phyloP scores from a whole-genome alignment of 768 basidiomycete species.

The Tephrocybe rancida region DNA sequence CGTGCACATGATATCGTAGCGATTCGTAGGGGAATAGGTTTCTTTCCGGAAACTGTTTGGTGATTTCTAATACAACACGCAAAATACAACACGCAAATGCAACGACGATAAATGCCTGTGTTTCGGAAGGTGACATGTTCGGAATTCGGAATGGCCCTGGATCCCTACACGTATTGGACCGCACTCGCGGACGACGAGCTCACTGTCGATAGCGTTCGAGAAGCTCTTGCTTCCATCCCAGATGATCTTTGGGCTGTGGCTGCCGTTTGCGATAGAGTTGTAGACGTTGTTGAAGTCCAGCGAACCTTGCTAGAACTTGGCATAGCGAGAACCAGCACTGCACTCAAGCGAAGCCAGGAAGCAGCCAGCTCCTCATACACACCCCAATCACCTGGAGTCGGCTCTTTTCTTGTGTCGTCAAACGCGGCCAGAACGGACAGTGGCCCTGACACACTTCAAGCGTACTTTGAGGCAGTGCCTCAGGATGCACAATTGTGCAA shows the following conservation, averaged over 20 bases:
- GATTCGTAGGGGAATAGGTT: neutral
- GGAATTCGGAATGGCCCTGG: constrained; percentile 38
- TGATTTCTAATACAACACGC: no score
- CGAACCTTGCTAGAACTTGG: constrained; percentile 63
- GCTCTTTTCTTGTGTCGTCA: neutral
- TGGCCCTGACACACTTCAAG: constrained; percentile 33
- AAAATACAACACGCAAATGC: no score
- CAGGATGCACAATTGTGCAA: constrained; percentile 66
- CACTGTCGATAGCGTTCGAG: constrained; percentile 46
- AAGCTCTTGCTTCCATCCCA: constrained; percentile 49
- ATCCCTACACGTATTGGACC: constrained; percentile 56
- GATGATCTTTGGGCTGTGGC: constrained; percentile 81
- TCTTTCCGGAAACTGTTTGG: neutral
- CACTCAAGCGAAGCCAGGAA: constrained; percentile 49
- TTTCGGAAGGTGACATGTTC: constrained; percentile 19
- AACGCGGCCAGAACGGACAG: constrained; percentile 4
- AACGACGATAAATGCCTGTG: no score
- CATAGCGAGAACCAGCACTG: constrained; percentile 55
- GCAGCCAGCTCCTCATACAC: constrained; percentile 22
- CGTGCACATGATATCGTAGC: neutral
- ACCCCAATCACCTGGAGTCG: neutral
- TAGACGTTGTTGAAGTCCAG: constrained; percentile 59
- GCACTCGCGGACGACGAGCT: constrained; percentile 59
- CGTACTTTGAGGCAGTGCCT: constrained; percentile 59
- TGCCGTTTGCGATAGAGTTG: constrained; percentile 70